Evolutionary conservation across 2,329 filamentous ascomycete genomes (phyloP).

Genomic region (Neoarthrinium moseri): DNA sequence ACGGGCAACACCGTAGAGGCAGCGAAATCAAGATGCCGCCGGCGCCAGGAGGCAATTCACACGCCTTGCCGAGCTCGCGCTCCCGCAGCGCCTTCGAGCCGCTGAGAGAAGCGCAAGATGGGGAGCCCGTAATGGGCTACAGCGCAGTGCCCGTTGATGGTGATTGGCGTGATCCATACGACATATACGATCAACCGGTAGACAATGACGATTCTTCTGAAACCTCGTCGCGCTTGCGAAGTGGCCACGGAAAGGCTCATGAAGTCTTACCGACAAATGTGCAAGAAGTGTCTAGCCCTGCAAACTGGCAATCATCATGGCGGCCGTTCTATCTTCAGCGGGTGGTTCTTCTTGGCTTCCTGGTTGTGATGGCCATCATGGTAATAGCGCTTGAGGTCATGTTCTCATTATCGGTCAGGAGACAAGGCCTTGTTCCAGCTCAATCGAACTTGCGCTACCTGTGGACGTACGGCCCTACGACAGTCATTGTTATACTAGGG

Average conservation of each 20-base stretch:
- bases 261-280: no score
- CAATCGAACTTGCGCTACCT: background rate
- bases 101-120: no score
- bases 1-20: no score
- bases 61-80: no score
- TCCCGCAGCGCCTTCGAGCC: no score
- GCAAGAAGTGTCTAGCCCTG: background rate
- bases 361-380: background rate
- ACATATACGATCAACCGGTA: background rate
- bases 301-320: background rate
- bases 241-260: background rate
- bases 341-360: background rate
- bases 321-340: background rate
- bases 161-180: background rate
- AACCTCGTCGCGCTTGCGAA: no score
- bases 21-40: no score
- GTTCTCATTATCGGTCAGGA: background rate
- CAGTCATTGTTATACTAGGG: background rate
- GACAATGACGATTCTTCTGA: background rate
- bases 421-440: background rate
- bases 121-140: background rate
- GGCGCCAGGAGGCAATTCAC: no score
- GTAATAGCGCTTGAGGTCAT: background rate
- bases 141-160: background rate
- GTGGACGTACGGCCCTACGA: background rate